phyloP scores from a whole-genome alignment of 371 early-diverging fungal species.

The Umbelopsis sp. region DNA sequence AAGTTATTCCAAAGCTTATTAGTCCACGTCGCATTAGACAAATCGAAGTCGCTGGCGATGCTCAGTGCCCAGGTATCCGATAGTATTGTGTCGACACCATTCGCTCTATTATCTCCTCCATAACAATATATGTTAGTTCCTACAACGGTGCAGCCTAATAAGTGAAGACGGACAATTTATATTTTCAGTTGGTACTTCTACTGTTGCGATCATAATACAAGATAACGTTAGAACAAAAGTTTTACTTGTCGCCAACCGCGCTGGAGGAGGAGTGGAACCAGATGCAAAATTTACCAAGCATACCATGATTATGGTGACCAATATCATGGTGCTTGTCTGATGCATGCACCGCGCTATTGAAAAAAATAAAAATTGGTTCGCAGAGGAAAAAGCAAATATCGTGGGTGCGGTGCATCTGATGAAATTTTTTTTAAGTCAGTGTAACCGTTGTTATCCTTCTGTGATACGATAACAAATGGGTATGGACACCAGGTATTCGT shows the following conservation, averaged over 20 bases:
- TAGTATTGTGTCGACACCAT: slow-evolving; percentile 10
- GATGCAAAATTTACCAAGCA: neutral
- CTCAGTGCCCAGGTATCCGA: slow-evolving; percentile 24
- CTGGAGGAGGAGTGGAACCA: neutral
- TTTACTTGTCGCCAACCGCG: slow-evolving; percentile 1
- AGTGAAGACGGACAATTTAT: neutral
- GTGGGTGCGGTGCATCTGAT: no score
- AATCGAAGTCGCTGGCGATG: slow-evolving; percentile 17
- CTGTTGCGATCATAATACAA: no score
- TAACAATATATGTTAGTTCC: slow-evolving; percentile 23
- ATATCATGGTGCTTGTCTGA: no score
- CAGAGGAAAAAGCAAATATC: no score
- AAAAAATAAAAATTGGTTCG: no score
- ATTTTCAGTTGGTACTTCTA: neutral
- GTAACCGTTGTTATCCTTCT: no score
- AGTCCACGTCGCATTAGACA: slow-evolving; percentile 21
- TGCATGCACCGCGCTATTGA: no score
- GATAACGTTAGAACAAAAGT: neutral
- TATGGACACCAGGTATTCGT: no score
- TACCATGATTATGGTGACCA: no score
- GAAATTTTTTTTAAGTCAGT: no score
- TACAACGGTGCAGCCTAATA: slow-evolving; percentile 23
- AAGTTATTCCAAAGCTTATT: neutral
- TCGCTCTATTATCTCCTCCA: slow-evolving; percentile 22
- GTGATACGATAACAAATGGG: no score